Conservation (phyloP, 2,329 filamentous ascomycete genomes). For the Chaetomiaceae sp. region DNA sequence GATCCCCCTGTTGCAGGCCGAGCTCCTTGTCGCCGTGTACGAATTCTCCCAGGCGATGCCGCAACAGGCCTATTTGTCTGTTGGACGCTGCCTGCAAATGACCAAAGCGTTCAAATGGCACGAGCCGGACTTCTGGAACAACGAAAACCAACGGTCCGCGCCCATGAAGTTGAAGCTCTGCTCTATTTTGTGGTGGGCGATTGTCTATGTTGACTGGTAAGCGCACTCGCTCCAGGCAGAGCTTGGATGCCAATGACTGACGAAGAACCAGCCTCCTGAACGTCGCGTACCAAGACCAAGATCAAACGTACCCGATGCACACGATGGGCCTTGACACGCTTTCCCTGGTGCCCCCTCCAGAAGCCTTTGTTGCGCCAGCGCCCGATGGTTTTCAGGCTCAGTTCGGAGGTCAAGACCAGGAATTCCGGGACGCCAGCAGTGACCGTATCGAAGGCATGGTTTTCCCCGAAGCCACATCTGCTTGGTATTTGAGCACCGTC, state of each 20-base stretch:
- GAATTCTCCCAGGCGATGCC: constrained; percentile 30
- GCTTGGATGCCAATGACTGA: constrained; percentile 1
- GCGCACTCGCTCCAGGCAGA: background rate
- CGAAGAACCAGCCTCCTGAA: constrained; percentile 23
- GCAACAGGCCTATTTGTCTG: constrained; percentile 30
- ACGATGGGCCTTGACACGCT: constrained; percentile 15
- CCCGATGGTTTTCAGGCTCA: constrained; percentile 17
- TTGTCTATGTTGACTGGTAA: constrained; percentile 31
- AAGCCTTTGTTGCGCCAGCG: constrained; percentile 23
- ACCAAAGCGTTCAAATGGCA: constrained; percentile 30
- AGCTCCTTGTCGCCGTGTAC: constrained; percentile 30
- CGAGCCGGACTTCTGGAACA: constrained; percentile 25
- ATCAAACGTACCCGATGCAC: constrained; percentile 28
- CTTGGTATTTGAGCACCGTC: constrained; percentile 27
- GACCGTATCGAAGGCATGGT: constrained; percentile 27
- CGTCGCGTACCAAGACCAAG: constrained; percentile 27
- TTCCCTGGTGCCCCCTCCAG: constrained; percentile 27
- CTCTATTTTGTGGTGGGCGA: constrained; percentile 32
- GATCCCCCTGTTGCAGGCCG: constrained; percentile 27
- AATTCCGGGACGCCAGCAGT: constrained; percentile 22
- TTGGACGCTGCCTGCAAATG: constrained; percentile 29
- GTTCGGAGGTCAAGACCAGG: constrained; percentile 13
- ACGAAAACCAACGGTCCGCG: constrained; percentile 20
- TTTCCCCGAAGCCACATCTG: constrained; percentile 29
- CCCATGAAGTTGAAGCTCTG: constrained; percentile 28